Evolutionary conservation across 805 yeast species (phyloP).

Genomic region (Tetrapisispora taiwanensis): DNA sequence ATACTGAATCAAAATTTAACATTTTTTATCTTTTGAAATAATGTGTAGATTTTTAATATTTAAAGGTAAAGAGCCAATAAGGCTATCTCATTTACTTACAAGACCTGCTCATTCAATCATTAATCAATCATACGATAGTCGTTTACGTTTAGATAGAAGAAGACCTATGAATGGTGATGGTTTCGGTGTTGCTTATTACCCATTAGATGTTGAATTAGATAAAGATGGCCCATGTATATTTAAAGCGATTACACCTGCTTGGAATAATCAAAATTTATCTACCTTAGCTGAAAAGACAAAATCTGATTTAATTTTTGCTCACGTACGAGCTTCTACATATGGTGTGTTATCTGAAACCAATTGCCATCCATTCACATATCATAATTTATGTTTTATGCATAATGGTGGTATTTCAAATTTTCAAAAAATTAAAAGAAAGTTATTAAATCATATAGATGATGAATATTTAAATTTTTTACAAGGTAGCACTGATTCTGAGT

Average conservation of each 20-base stretch:
- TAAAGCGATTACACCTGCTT: slow-evolving; percentile 94
- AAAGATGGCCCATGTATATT: slow-evolving; percentile 77
- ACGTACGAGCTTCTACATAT: slow-evolving; percentile 91
- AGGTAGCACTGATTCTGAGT: slow-evolving; percentile 94
- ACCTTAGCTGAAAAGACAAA: slow-evolving; percentile 81
- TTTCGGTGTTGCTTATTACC: slow-evolving; percentile 92
- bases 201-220: slow-evolving; percentile 44
- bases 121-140: slow-evolving; percentile 86
- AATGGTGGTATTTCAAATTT: slow-evolving; percentile 85
- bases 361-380: slow-evolving; percentile 91
- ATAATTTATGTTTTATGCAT: slow-evolving; percentile 90
- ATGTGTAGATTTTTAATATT: slow-evolving; percentile 94
- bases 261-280: slow-evolving; percentile 90
- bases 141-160: slow-evolving; percentile 75
- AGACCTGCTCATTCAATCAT: slow-evolving; percentile 96
- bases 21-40: too few species aligned
- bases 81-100: slow-evolving; percentile 76
- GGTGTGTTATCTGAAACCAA: slow-evolving; percentile 92
- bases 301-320: slow-evolving; percentile 80
- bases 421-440: slow-evolving; percentile 55
- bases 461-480: slow-evolving; percentile 72
- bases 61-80: slow-evolving; percentile 83
- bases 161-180: slow-evolving; percentile 98
- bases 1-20: too few species aligned
- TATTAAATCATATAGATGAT: slow-evolving; percentile 67